phyloP scores from a whole-genome alignment of 31 red algal species.

The Odonthalia washingtoniensis region DNA sequence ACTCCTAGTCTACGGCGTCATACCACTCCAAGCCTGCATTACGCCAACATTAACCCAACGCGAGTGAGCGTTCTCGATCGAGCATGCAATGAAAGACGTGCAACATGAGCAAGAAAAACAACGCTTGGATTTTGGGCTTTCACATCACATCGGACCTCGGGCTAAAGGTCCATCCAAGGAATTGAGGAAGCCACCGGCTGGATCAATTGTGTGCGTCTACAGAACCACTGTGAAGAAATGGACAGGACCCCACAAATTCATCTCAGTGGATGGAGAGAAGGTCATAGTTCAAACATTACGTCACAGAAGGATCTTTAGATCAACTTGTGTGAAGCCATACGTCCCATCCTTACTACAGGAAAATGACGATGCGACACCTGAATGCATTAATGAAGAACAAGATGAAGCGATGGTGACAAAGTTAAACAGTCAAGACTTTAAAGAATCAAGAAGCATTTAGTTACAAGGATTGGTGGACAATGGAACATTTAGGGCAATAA shows the following conservation, averaged over 20 bases:
- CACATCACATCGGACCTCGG: neutral
- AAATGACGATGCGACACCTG: no score
- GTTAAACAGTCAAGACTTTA: no score
- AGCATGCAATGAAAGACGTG: neutral
- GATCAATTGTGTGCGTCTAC: neutral
- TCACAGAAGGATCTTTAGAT: neutral
- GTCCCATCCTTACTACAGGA: no score
- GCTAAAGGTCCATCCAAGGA: neutral
- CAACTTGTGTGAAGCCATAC: neutral
- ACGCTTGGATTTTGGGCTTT: neutral
- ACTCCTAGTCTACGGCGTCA: no score
- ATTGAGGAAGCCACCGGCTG: neutral
- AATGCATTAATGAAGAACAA: no score
- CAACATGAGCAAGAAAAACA: neutral
- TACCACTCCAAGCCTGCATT: no score
- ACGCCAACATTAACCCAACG: no score
- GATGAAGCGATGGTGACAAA: no score
- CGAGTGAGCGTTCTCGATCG: no score
- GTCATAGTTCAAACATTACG: neutral
- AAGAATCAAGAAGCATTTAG: no score
- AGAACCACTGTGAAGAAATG: neutral
- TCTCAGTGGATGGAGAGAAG: neutral
- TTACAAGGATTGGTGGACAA: no score
- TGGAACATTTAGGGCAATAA: no score
- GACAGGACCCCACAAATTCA: neutral